Evolutionary conservation across 2,329 filamentous ascomycete species (phyloP).

Genomic region (Aspergillus transmontanensis): DNA sequence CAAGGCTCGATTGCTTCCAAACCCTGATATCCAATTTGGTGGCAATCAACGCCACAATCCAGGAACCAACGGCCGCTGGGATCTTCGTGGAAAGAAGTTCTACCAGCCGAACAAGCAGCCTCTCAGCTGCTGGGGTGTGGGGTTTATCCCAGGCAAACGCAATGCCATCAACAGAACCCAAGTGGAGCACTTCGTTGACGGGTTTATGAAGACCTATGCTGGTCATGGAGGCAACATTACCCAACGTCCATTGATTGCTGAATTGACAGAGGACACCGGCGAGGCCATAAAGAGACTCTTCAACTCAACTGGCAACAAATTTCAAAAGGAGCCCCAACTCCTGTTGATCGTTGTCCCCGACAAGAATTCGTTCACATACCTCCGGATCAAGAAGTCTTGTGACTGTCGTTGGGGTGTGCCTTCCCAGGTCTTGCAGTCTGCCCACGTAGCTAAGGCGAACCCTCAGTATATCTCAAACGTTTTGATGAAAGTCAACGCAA

Average conservation of each 20-base stretch:
- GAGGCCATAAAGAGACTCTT: constrained; percentile 60
- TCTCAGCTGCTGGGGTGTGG: constrained; percentile 75
- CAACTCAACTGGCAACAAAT: constrained; percentile 56
- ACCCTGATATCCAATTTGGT: constrained; percentile 72
- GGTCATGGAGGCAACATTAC: constrained; percentile 62
- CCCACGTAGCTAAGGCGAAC: constrained; percentile 69
- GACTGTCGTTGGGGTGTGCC: constrained; percentile 84
- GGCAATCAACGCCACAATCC: constrained; percentile 60
- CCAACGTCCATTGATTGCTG: constrained; percentile 49
- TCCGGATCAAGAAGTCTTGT: constrained; percentile 83
- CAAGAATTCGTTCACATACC: constrained; percentile 73
- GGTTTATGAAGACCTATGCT: constrained; percentile 64
- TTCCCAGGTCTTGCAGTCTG: constrained; percentile 76
- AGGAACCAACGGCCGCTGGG: constrained; percentile 76
- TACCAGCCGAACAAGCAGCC: constrained; percentile 62
- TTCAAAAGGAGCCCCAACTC: constrained; percentile 67
- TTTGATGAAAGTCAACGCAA: constrained; percentile 94
- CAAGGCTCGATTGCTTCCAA: constrained; percentile 69
- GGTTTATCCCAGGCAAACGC: constrained; percentile 64
- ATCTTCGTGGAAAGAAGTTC: constrained; percentile 81
- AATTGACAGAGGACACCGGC: constrained; percentile 49
- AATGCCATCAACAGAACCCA: constrained; percentile 45
- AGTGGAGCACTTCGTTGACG: constrained; percentile 57
- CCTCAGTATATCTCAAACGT: constrained; percentile 92
- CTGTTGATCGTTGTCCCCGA: constrained; percentile 76